These are phyloP conservation scores for Metarhizium album DNA, from an alignment of 2,329 filamentous ascomycete species.

Conservation along the genomic window DNA sequence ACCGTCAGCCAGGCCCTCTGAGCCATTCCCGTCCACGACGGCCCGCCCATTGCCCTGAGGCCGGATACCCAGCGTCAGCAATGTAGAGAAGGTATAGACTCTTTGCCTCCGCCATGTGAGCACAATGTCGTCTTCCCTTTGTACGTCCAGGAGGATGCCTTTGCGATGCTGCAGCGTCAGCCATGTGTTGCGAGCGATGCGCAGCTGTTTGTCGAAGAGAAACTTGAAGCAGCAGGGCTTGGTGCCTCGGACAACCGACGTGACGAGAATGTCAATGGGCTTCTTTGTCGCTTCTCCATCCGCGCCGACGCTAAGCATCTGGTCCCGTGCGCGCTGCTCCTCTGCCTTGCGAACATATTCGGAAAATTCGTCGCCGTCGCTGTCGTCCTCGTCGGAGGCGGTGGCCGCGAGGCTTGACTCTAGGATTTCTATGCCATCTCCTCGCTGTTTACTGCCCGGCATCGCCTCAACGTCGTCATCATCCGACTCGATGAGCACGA, in stretches of 20 bases:
- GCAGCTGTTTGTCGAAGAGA: constrained; percentile 55
- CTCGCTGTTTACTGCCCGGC: constrained; percentile 7
- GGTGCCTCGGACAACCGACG: constrained; percentile 52
- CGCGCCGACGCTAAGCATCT: constrained; percentile 9
- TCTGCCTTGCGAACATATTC: constrained; percentile 34
- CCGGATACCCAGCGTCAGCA: constrained; percentile 53
- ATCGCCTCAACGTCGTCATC: constrained; percentile 8
- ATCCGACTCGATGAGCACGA: constrained; percentile 24
- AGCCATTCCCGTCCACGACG: constrained; percentile 22
- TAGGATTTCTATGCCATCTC: constrained; percentile 15
- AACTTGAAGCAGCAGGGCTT: constrained; percentile 48
- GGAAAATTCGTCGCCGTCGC: constrained; percentile 31
- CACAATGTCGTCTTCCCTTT: constrained; percentile 47
- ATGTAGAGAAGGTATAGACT: constrained; percentile 67
- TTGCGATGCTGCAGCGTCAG: constrained; percentile 46
- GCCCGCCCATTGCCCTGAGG: constrained; percentile 30
- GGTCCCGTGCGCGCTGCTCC: constrained; percentile 18
- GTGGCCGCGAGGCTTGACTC: constrained; percentile 10
- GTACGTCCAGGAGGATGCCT: constrained; percentile 21
- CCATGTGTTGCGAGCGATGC: constrained; percentile 60
- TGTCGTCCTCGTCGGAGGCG: too few relatives aligned
- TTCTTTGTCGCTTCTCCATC: constrained; percentile 13
- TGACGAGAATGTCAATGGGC: constrained; percentile 33
- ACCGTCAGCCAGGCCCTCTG: constrained; percentile 36
- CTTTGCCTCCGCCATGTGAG: constrained; percentile 68